Evolutionary conservation across 345 rosid genomes (phyloP), one percentile per base, ranked within the genome.

Genomic region (Iberis pinnata): DNA sequence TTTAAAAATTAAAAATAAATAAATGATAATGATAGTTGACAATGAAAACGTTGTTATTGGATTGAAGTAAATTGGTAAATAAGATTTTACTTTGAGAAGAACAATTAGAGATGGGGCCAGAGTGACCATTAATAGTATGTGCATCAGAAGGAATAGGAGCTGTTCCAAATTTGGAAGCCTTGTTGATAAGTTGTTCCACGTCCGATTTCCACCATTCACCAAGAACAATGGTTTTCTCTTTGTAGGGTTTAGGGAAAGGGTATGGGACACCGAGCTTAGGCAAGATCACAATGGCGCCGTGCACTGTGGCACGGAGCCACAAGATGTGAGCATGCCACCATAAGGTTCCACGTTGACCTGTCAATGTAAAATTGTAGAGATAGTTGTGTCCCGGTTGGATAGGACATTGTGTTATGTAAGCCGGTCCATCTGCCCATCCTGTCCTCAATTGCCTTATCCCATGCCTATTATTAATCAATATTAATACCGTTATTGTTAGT

Each of bases 161-260:
- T 35, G 49, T 13, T 7, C 98, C 96, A 17, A 76, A 66, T 33
- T 67, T 81, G 26, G 43, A 5, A 22, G 96, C 95, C 70, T 78
- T 82, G 35, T 81, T 72, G 41, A 84, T 72, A 63, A 90, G 86
- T 17, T 81, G 76, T 75, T 90, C 95, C 32, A 81, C 81, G 27
- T 90, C 95, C 9, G 96, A 84, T 72, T 87, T 84, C 98, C 98
- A 90, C 98, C 98, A 90, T 67, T 90, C 98, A 49, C 55, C 75
- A 71, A 88, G 67, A 38, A 89, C 1, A 17, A 86, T 53, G 22
- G 70, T 40, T 41, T 72, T 63, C 65, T 89, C 95, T 65, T 74
- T 70, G 41, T 78, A 61, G 1, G 98, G 98, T 18, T 69, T 72
- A 0, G 90, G 96, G 57, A 86, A 90, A 13, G 95, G 98, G 56